phyloP scores from a whole-genome alignment of 108 stramenopile species.

The Skeletonema menzelii region DNA sequence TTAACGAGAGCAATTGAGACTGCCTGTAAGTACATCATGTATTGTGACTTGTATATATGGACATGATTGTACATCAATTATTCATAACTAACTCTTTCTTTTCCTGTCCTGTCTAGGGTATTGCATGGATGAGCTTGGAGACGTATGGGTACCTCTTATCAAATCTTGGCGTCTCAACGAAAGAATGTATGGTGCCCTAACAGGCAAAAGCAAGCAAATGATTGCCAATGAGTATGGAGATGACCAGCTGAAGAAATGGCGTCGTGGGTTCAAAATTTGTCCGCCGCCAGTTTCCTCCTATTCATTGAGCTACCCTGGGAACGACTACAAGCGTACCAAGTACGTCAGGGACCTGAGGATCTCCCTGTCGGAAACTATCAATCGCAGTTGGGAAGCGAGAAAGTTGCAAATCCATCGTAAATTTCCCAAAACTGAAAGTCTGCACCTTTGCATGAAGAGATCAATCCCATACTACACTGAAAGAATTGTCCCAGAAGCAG shows the following conservation, averaged over 20 bases:
- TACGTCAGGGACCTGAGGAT: conserved; percentile 67
- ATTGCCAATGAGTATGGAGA: conserved; percentile 88
- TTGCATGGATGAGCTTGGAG: conserved; percentile 65
- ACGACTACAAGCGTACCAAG: conserved; percentile 68
- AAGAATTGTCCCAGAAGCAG: conserved; percentile 73
- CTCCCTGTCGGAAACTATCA: conserved; percentile 61
- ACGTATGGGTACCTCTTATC: conserved; percentile 68
- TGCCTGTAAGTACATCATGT: conserved; percentile 29
- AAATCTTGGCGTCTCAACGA: conserved; percentile 81
- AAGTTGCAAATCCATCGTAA: conserved; percentile 60
- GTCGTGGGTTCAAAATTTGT: conserved; percentile 70
- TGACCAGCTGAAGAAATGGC: conserved; percentile 84
- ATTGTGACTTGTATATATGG: background rate
- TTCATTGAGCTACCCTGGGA: conserved; percentile 78
- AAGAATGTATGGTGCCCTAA: conserved; percentile 74
- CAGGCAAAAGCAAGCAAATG: conserved; percentile 87
- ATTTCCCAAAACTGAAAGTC: conserved; percentile 76
- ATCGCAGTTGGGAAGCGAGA: conserved; percentile 60
- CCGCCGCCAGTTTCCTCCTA: conserved; percentile 85
- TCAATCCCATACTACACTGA: conserved; percentile 76
- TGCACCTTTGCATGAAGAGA: conserved; percentile 74
- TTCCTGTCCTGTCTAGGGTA: conserved; percentile 9
- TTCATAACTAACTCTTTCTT: background rate
- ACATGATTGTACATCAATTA: no score
- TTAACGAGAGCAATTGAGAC: conserved; percentile 79